Conservation (phyloP, 2,329 filamentous ascomycete genomes). For the Didymella lethalis region DNA sequence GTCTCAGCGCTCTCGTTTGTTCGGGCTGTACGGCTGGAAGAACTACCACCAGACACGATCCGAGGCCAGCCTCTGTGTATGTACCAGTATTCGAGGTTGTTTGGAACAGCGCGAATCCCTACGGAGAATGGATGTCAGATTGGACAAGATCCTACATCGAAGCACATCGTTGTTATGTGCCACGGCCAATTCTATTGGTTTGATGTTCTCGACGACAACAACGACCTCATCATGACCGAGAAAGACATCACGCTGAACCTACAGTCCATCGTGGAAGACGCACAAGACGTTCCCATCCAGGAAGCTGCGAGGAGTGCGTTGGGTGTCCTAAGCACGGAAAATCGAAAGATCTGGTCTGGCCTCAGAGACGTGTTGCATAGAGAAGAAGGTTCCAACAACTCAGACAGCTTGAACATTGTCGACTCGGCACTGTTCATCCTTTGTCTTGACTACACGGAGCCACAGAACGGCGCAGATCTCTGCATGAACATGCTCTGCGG, state of each 20-base stretch:
- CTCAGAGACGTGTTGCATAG: slow-evolving; percentile 85
- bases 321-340: slow-evolving; percentile 94
- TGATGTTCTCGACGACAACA: slow-evolving; percentile 92
- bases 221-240: slow-evolving; percentile 96
- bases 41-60: slow-evolving; percentile 86
- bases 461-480: slow-evolving; percentile 79
- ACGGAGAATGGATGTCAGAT: slow-evolving; percentile 96
- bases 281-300: slow-evolving; percentile 85
- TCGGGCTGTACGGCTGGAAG: slow-evolving; percentile 88
- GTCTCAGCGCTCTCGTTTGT: slow-evolving; percentile 92
- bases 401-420: slow-evolving; percentile 93
- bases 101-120: slow-evolving; percentile 92
- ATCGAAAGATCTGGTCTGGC: slow-evolving; percentile 94
- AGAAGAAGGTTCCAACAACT: slow-evolving; percentile 90
- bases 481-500: slow-evolving; percentile 99
- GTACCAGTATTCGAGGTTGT: slow-evolving; percentile 96
- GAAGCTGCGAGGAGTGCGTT: slow-evolving; percentile 95
- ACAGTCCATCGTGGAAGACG: slow-evolving; percentile 90
- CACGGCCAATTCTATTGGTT: slow-evolving; percentile 99
- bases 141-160: slow-evolving; percentile 90
- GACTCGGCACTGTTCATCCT: slow-evolving; percentile 93
- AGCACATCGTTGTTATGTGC: slow-evolving; percentile 91
- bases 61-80: slow-evolving; percentile 89
- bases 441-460: slow-evolving; percentile 92
- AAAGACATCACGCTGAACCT: slow-evolving; percentile 91